phyloP scores from a whole-genome alignment of 768 basidiomycete genomes.

The Lactarius tabidus region DNA sequence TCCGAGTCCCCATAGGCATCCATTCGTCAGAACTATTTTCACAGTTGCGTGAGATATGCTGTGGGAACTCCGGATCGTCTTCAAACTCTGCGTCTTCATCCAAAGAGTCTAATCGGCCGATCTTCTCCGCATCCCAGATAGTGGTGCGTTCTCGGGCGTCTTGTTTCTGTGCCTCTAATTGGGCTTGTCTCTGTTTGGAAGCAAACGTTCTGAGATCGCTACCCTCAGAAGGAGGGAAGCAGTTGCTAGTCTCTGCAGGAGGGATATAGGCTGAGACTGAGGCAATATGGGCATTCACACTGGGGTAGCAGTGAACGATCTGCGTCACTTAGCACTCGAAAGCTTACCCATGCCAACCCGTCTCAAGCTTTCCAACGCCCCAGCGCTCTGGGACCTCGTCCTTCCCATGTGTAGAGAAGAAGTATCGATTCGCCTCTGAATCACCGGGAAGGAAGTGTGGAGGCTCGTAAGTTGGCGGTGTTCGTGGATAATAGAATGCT shows the following conservation, averaged over 20 bases:
- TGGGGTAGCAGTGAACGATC: conserved; percentile 30
- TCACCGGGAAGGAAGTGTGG: conserved; percentile 74
- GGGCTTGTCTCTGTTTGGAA: conserved; percentile 44
- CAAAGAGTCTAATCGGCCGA: conserved; percentile 26
- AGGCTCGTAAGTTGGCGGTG: conserved; percentile 82
- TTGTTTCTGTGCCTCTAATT: conserved; percentile 54
- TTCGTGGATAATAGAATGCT: conserved; percentile 73
- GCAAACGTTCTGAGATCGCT: conserved; percentile 39
- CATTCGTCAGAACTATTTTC: conserved; percentile 23
- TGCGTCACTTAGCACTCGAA: conserved; percentile 1
- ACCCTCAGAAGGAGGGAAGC: conserved; percentile 43
- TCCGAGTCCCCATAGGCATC: conserved; percentile 55
- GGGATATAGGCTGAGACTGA: conserved; percentile 76
- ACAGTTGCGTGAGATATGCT: conserved; percentile 20
- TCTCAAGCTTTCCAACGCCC: conserved; percentile 61
- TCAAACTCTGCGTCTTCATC: conserved; percentile 61
- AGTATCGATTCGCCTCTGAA: conserved; percentile 68
- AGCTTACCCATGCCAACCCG: conserved; percentile 69
- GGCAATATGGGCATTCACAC: conserved; percentile 65
- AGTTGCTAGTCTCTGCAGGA: conserved; percentile 49
- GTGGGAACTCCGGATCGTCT: conserved; percentile 46
- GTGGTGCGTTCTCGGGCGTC: conserved; percentile 62
- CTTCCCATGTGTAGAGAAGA: conserved; percentile 71
- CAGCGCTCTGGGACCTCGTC: conserved; percentile 73
- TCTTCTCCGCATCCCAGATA: conserved; percentile 59